Conservation (phyloP, 495 filamentous ascomycete genomes). For the Penicillium simplicissimum region DNA sequence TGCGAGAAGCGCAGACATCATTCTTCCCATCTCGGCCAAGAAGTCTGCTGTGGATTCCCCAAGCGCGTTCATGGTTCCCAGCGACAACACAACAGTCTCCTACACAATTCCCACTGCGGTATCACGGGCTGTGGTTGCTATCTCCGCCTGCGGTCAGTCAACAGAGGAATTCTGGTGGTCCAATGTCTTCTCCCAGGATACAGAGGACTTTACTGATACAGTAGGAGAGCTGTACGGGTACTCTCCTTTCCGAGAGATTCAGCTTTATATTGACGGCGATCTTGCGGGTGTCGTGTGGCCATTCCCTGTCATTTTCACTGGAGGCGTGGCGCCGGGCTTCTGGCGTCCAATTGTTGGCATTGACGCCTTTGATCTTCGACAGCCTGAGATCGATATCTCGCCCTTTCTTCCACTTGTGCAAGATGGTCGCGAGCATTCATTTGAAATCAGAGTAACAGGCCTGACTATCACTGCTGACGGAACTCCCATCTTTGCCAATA, state of each 20-base stretch:
- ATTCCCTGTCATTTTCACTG: constrained; percentile 85
- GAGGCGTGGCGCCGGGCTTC: constrained; percentile 77
- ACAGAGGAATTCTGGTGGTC: constrained; percentile 89
- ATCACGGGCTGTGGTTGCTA: constrained; percentile 70
- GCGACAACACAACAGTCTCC: constrained; percentile 54
- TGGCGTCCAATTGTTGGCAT: constrained; percentile 87
- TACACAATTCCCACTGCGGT: constrained; percentile 62
- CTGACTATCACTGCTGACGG: constrained; percentile 50
- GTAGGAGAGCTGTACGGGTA: constrained; percentile 65
- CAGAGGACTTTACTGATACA: constrained; percentile 57
- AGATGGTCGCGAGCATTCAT: constrained; percentile 64
- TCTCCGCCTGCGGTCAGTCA: constrained; percentile 76
- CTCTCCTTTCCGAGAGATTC: constrained; percentile 80
- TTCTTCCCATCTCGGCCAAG: constrained; percentile 74
- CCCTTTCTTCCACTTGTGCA: constrained; percentile 71
- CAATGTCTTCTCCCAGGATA: constrained; percentile 70
- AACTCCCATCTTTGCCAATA: constrained; percentile 53
- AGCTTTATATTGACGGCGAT: constrained; percentile 73
- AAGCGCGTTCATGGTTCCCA: constrained; percentile 72
- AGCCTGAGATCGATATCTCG: constrained; percentile 83
- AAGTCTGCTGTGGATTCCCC: constrained; percentile 52
- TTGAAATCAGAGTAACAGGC: constrained; percentile 70
- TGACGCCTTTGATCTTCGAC: constrained; percentile 77
- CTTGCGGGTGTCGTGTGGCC: constrained; percentile 83
- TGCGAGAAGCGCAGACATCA: constrained; percentile 58